Evolutionary conservation across 2,329 filamentous ascomycete species (phyloP).

Genomic region (Cytospora leucostoma): DNA sequence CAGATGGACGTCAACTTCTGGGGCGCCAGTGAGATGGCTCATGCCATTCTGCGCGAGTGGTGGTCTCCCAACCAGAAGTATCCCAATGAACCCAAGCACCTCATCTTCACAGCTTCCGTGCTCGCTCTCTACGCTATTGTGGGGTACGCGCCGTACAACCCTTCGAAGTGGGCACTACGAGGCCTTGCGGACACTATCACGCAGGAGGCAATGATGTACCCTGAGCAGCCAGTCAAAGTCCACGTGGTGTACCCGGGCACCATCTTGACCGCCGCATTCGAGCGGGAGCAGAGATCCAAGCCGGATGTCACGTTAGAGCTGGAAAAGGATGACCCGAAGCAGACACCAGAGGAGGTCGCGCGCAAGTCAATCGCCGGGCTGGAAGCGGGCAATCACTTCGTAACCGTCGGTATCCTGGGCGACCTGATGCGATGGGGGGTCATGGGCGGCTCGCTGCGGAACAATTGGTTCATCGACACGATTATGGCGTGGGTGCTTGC

Average conservation of each 20-base stretch:
- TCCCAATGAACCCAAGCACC: conserved; percentile 63
- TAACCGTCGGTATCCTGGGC: conserved; percentile 75
- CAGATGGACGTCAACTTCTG: conserved; percentile 96
- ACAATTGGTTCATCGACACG: conserved; percentile 62
- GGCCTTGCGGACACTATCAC: conserved; percentile 79
- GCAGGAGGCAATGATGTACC: conserved; percentile 86
- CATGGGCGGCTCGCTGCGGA: conserved; percentile 57
- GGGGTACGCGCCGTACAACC: conserved; percentile 82
- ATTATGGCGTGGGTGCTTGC: conserved; percentile 55
- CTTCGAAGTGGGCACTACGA: conserved; percentile 82
- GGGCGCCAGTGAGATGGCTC: conserved; percentile 82
- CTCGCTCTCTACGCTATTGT: conserved; percentile 74
- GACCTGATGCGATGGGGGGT: conserved; percentile 67
- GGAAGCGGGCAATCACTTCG: conserved; percentile 77
- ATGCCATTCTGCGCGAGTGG: conserved; percentile 77
- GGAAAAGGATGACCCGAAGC: conserved; percentile 79
- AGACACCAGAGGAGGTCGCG: conserved; percentile 79
- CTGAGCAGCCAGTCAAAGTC: conserved; percentile 67
- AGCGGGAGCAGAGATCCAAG: conserved; percentile 76
- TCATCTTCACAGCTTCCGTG: conserved; percentile 84
- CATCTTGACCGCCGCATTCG: conserved; percentile 75
- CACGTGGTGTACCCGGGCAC: conserved; percentile 84
- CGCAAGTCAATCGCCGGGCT: conserved; percentile 68
- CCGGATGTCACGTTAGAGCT: conserved; percentile 76
- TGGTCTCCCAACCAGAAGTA: conserved; percentile 50